Base-by-base conservation (phyloP, 345 rosid genomes). In the Odontarrhena argentea region DNA sequence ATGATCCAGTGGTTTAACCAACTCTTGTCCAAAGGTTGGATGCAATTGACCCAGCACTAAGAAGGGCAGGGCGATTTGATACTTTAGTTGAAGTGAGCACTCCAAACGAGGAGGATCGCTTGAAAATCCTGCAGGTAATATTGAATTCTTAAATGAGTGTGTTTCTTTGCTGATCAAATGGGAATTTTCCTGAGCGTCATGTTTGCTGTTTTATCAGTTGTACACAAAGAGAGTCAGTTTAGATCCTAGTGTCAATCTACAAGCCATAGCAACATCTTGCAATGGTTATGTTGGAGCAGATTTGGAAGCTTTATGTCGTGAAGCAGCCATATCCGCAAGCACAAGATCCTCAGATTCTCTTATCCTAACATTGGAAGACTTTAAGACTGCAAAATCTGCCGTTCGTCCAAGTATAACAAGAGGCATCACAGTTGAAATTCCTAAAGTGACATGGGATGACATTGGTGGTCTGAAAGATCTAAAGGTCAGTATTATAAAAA, bases 261-360 rank as follows among this genome's bases (percentile, higher is more conserved):
- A 77, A 76, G 87, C 79, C 44, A 63, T 94, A 57, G 99, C 97
- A 73, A 76, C 83, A 47, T 82, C 86, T 48, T 91, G 92, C 84
- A 91, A 84, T 53, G 99, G 97, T 51, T 94, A 82, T 75, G 96
- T 91, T 63, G 97, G 99, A 55, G 94, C 97, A 76, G 97, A 91
- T 87, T 84, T 94, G 68, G 96, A 88, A 87, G 95, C 96, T 65
- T 78, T 94, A 77, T 90, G 94, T 30, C 88, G 87, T 15, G 92
- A 90, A 71, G 95, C 99, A 7, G 54, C 86, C 43, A 40, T 74
- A 60, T 80, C 81, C 9, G 87, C 92, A 28, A 75, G 83, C 60
- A 85, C 68, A 80, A 77, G 90, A 69, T 79, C 80, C n/a, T 40
- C 82, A 7, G 78, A 79, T 64, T 43, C 36, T 3, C 78, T 79